Evolutionary conservation across 2,329 filamentous ascomycete species (phyloP).

Genomic region (Aspergillus puulaauensis): DNA sequence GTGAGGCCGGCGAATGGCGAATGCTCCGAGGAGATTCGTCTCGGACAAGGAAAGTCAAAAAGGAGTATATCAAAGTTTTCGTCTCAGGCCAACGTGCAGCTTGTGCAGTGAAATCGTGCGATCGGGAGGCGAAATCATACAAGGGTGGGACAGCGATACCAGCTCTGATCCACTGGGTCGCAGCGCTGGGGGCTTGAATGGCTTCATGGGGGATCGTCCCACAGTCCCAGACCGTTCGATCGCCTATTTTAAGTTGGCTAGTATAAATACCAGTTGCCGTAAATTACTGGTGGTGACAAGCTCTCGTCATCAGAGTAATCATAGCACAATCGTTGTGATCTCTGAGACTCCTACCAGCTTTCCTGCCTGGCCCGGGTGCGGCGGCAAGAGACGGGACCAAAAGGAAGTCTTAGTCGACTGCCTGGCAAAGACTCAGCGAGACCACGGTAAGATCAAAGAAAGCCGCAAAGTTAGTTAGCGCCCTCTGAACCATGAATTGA

Average conservation of each 20-base stretch:
- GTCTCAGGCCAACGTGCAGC: background rate
- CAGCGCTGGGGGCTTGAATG: conserved; percentile 17
- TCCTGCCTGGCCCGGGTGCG: conserved; percentile 14
- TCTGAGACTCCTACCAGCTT: background rate
- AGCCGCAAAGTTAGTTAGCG: background rate
- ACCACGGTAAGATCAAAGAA: background rate
- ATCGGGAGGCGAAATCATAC: conserved; percentile 18
- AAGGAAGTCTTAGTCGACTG: too few relatives aligned
- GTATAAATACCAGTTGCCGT: conserved; percentile 1
- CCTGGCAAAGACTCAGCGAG: too few relatives aligned
- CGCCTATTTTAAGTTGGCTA: conserved; percentile 25
- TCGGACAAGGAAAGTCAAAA: background rate
- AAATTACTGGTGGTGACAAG: background rate
- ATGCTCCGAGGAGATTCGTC: conserved; percentile 6
- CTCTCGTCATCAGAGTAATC: background rate
- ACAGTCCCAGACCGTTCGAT: conserved; percentile 28
- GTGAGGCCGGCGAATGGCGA: conserved; percentile 1
- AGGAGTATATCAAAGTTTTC: conserved; percentile 11
- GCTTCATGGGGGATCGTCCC: conserved; percentile 21
- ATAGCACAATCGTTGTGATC: background rate
- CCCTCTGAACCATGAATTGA: background rate
- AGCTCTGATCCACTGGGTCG: conserved; percentile 10
- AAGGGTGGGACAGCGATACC: conserved; percentile 7
- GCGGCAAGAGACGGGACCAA: conserved; percentile 14
- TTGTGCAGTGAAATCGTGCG: conserved; percentile 7